Evolutionary conservation across 2,329 filamentous ascomycete species (phyloP).

Genomic region (Aspergillus transmontanensis): DNA sequence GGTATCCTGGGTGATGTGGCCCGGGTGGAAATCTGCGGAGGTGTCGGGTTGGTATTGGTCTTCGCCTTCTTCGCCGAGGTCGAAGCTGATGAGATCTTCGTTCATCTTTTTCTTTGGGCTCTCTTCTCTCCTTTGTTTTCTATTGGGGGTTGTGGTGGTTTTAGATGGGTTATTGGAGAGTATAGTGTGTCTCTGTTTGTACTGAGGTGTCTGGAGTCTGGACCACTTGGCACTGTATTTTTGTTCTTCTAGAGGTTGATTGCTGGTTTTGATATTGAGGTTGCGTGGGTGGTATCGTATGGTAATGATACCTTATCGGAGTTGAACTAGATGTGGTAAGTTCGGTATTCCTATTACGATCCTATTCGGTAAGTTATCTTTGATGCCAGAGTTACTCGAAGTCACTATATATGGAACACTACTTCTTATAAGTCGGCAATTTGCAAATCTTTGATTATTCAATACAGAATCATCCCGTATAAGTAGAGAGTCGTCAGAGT

Average conservation of each 20-base stretch:
- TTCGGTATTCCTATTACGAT: background rate
- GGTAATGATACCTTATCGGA: no score
- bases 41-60: background rate
- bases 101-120: background rate
- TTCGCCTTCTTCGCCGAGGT: background rate
- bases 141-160: no score
- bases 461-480: slow-evolving; percentile 8
- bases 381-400: no score
- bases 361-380: background rate
- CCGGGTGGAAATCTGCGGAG: slow-evolving; percentile 24
- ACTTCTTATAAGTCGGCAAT: background rate
- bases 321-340: background rate
- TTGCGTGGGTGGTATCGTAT: no score
- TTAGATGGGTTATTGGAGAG: background rate
- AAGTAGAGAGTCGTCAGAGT: slow-evolving; percentile 1
- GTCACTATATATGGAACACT: background rate
- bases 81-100: background rate
- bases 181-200: background rate
- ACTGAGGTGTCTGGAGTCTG: no score
- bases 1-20: slow-evolving; percentile 26
- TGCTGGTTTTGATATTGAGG: no score
- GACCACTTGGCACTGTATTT: background rate
- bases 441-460: background rate
- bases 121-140: background rate
- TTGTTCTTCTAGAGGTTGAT: background rate